Conservation (phyloP, 257 asterid species). For the Solanum bulbocastanum region DNA sequence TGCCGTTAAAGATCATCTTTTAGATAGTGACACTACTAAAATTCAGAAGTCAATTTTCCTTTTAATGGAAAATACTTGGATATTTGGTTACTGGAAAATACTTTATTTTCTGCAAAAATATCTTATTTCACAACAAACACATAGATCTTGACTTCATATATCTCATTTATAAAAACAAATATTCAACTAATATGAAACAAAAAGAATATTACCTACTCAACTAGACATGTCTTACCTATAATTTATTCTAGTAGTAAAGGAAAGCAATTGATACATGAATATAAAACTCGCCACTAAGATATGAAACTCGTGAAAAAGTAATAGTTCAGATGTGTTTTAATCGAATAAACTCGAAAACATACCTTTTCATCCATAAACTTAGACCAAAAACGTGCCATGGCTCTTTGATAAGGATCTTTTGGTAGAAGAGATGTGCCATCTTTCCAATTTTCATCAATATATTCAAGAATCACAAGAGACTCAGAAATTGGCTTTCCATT, state of each 20-base stretch:
- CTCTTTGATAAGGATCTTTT: conserved; percentile 25
- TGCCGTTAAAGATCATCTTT: too few relatives aligned
- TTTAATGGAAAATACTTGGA: neutral
- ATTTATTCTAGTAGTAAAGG: neutral
- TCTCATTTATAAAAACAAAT: neutral
- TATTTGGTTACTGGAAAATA: neutral
- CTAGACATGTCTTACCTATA: neutral
- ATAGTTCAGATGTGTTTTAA: too few relatives aligned
- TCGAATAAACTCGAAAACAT: neutral
- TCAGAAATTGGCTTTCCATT: conserved; percentile 35
- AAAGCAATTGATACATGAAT: too few relatives aligned
- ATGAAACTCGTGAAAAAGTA: too few relatives aligned
- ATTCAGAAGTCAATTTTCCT: neutral
- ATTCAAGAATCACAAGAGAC: conserved; percentile 36
- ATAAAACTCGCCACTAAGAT: too few relatives aligned
- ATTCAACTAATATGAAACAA: too few relatives aligned
- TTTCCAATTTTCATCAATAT: conserved; percentile 38
- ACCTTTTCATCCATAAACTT: conserved; percentile 46
- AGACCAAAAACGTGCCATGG: conserved; percentile 44
- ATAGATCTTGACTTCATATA: neutral
- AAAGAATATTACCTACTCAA: neutral
- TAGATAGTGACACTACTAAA: neutral
- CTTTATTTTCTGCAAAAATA: neutral
- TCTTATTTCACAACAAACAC: neutral
- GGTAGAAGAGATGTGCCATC: conserved; percentile 28